These are phyloP conservation scores for Pseudoneurospora amorphoporcata DNA, from an alignment of 495 filamentous ascomycete genomes.

Conservation along the genomic window DNA sequence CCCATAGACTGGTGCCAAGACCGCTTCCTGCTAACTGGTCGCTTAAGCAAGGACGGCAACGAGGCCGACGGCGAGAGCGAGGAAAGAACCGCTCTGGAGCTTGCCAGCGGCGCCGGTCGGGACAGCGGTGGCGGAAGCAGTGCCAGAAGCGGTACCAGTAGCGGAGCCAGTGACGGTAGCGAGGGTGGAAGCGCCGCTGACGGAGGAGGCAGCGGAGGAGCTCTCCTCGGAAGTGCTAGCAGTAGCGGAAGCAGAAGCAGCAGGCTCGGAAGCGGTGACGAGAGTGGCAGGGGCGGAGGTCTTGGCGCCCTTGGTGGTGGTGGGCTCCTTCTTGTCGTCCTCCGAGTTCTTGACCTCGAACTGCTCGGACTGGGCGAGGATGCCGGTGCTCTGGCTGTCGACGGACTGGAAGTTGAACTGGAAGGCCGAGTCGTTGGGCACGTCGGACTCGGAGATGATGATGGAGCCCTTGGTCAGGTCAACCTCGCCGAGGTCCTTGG, in stretches of 20 bases:
- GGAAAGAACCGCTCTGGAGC: constrained; percentile 5
- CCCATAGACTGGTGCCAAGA: neutral
- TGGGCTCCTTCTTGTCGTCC: neutral
- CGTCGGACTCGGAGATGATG: constrained; percentile 6
- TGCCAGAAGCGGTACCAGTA: neutral
- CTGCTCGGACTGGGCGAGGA: constrained; percentile 23
- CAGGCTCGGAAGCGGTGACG: neutral
- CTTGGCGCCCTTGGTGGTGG: neutral
- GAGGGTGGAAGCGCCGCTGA: neutral
- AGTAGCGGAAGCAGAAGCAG: neutral
- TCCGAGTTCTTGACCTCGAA: constrained; percentile 12
- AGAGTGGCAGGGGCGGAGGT: constrained; percentile 1
- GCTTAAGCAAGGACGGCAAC: constrained; percentile 11
- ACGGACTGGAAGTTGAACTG: constrained; percentile 25
- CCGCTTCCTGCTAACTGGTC: neutral
- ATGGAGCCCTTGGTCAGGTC: constrained; percentile 15
- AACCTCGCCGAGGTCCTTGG: constrained; percentile 19
- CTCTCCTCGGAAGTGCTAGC: neutral
- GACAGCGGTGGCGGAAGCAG: neutral
- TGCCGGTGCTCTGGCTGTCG: constrained; percentile 13
- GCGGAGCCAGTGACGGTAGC: neutral
- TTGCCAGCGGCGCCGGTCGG: constrained; percentile 2
- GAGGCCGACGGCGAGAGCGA: constrained; percentile 10
- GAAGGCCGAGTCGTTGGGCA: constrained; percentile 11
- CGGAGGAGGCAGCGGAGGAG: neutral